phyloP scores from a whole-genome alignment of 2,329 filamentous ascomycete species.

The Trichoderma afroharzianum region DNA sequence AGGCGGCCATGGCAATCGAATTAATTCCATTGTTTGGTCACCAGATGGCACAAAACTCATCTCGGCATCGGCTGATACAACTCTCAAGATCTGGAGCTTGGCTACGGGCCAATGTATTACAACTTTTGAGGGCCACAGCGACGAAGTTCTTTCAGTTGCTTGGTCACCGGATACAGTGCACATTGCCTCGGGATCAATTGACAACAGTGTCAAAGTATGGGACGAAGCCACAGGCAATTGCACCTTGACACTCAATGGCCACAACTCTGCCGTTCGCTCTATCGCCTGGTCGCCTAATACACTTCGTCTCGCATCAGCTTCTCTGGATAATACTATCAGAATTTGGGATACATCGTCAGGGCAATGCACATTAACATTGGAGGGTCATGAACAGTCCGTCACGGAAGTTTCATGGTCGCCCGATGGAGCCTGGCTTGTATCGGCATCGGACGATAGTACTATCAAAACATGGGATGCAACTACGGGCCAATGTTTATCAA shows the following conservation, averaged over 20 bases:
- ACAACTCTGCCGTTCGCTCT: not conserved
- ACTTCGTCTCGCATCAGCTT: not conserved
- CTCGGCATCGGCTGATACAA: not conserved
- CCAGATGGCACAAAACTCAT: not conserved
- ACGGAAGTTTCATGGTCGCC: not conserved
- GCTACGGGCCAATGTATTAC: not conserved
- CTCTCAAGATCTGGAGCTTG: not conserved
- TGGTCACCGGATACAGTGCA: not conserved
- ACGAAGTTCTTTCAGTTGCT: not conserved
- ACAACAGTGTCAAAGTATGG: not conserved
- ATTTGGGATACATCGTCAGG: not conserved
- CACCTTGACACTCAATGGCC: not conserved
- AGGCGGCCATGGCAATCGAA: not conserved
- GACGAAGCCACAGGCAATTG: not conserved
- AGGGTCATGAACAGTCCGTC: not conserved
- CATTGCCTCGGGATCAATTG: not conserved
- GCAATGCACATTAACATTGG: not conserved
- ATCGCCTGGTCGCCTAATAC: not conserved
- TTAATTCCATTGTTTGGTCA: not conserved
- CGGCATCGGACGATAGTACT: not conserved
- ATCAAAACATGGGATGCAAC: not conserved
- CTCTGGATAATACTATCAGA: not conserved
- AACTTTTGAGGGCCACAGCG: not conserved
- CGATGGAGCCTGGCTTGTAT: not conserved
- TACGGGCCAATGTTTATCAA: not conserved